phyloP scores from a whole-genome alignment of 2,329 filamentous ascomycete genomes.

The Aciculosporium take region DNA sequence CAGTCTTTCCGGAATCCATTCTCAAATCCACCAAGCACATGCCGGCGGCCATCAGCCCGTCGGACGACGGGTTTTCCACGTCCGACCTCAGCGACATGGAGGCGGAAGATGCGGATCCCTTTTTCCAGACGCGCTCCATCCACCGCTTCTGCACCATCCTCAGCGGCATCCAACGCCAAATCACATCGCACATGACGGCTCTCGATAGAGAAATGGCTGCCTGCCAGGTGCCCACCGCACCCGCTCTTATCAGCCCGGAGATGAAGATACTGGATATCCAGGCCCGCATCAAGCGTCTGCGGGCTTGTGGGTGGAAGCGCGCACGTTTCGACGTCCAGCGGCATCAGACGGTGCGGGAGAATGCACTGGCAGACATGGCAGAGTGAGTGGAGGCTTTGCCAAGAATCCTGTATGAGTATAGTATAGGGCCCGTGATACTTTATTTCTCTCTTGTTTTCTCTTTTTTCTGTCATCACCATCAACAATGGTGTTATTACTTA shows the following conservation, averaged over 20 bases:
- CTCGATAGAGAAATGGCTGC: constrained; percentile 26
- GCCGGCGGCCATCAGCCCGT: neutral
- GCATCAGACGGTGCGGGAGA: constrained; percentile 38
- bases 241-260: constrained; percentile 18
- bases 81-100: constrained; percentile 3
- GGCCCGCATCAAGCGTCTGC: constrained; percentile 39
- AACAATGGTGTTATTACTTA: no score
- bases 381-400: neutral
- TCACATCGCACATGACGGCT: constrained; percentile 31
- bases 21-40: constrained; percentile 6
- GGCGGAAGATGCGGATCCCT: constrained; percentile 16
- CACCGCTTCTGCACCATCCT: constrained; percentile 37
- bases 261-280: constrained; percentile 27
- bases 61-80: constrained; percentile 3
- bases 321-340: constrained; percentile 38
- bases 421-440: no score
- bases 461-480: no score
- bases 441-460: neutral
- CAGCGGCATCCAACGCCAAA: constrained; percentile 31
- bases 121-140: constrained; percentile 28
- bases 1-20: constrained; percentile 10
- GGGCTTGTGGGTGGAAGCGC: constrained; percentile 39
- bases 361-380: constrained; percentile 35
- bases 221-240: constrained; percentile 13
- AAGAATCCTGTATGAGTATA: neutral